Percentiles rank a stretch among this genome's conserved stretches.
phyloP scores from a whole-genome alignment of 73 alveolate genomes.

The Symbiodinium natans region DNA sequence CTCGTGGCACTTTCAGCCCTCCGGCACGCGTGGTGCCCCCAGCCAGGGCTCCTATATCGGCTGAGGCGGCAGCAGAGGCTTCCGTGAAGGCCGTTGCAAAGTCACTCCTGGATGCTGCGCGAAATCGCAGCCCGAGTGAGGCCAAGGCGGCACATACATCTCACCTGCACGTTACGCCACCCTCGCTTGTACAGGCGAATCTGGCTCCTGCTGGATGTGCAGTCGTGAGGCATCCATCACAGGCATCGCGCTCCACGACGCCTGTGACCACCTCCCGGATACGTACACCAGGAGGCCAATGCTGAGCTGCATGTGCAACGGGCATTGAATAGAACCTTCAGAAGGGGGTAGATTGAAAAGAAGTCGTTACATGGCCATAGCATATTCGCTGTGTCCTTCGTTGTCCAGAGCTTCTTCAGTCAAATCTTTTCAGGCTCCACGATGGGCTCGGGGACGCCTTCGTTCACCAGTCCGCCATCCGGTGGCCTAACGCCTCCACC shows the following conservation, averaged over 20 bases:
- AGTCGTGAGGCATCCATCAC: neutral
- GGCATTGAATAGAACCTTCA: neutral
- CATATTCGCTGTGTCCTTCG: too few species aligned
- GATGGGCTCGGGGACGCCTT: neutral
- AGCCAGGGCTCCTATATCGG: neutral
- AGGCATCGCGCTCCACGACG: constrained; percentile 58
- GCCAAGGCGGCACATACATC: neutral
- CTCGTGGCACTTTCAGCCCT: constrained; percentile 41
- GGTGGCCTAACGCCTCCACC: constrained; percentile 83
- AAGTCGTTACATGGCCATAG: too few species aligned
- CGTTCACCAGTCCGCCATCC: neutral
- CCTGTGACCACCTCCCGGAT: constrained; percentile 34
- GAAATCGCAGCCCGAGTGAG: constrained; percentile 35
- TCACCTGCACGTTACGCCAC: neutral
- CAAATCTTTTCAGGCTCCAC: neutral
- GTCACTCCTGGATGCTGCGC: constrained; percentile 36
- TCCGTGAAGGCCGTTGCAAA: constrained; percentile 52
- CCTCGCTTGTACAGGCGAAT: neutral
- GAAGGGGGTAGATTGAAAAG: neutral
- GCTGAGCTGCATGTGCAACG: too few species aligned
- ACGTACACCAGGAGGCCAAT: constrained; percentile 25
- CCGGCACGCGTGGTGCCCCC: constrained; percentile 21
- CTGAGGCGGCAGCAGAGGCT: constrained; percentile 35
- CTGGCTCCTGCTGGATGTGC: neutral
- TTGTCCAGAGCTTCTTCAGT: too few species aligned